Percentiles rank a stretch among this genome's conserved stretches.
Conservation (phyloP, 371 early-diverging fungal genomes). For the Circinella umbellata region DNA sequence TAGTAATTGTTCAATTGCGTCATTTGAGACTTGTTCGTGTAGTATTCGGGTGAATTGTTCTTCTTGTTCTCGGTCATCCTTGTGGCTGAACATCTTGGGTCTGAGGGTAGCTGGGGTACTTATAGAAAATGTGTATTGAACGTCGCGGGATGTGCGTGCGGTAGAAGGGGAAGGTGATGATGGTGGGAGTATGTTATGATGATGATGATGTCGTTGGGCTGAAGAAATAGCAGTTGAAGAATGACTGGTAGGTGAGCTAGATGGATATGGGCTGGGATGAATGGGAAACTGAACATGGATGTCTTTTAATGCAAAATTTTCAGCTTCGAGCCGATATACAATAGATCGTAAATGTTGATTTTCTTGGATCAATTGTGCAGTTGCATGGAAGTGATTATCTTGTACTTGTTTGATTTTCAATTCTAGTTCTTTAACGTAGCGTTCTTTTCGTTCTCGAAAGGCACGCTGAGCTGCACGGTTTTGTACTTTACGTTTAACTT, state of each 20-base stretch:
- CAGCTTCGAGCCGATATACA: constrained; percentile 41
- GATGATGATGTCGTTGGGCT: background rate
- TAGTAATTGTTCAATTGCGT: constrained; percentile 36
- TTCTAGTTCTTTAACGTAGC: constrained; percentile 72
- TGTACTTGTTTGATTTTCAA: constrained; percentile 62
- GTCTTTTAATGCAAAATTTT: constrained; percentile 40
- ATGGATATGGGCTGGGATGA: constrained; percentile 18
- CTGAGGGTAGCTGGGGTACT: constrained; percentile 42
- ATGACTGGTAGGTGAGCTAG: constrained; percentile 18
- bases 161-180: constrained; percentile 3
- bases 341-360: constrained; percentile 42
- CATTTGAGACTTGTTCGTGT: constrained; percentile 30
- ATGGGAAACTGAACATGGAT: constrained; percentile 26
- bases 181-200: constrained; percentile 1
- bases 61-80: constrained; percentile 22
- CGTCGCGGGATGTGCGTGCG: background rate
- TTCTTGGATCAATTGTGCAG: constrained; percentile 41
- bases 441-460: constrained; percentile 76
- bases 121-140: constrained; percentile 44
- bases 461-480: constrained; percentile 75
- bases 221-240: background rate
- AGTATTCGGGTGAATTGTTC: constrained; percentile 32
- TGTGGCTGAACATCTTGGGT: constrained; percentile 1
- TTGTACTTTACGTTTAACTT: constrained; percentile 62
- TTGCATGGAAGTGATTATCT: constrained; percentile 45